Percentiles rank a stretch among this genome's conserved stretches.
Conservation (phyloP, 2,329 filamentous ascomycete species). For the Epichloe brachyelytri region DNA sequence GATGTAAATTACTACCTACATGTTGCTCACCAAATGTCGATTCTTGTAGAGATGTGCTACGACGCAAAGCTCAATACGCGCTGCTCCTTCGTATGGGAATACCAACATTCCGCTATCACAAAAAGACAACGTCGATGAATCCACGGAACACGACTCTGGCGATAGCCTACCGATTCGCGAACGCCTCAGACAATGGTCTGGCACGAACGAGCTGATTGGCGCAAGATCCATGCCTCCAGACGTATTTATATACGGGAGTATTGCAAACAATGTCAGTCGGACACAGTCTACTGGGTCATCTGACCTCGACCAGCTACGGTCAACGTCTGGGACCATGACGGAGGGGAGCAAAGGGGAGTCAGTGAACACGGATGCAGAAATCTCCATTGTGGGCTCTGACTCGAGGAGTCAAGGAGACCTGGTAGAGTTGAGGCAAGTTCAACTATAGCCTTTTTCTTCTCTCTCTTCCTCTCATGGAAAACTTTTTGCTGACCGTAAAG, state of each 20-base stretch:
- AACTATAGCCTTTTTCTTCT: not conserved
- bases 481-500: conserved; percentile 5
- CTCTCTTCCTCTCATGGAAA: not conserved
- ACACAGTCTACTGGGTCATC: conserved; percentile 21
- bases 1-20: not conserved
- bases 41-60: conserved; percentile 8
- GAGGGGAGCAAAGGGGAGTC: conserved; percentile 14
- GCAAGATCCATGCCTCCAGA: conserved; percentile 13
- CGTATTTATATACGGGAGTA: conserved; percentile 12
- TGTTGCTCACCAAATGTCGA: not conserved
- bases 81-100: not conserved
- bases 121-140: not conserved
- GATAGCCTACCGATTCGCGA: conserved; percentile 23
- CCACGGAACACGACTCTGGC: not conserved
- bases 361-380: conserved; percentile 16
- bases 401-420: conserved; percentile 32
- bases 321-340: conserved; percentile 12
- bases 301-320: conserved; percentile 18
- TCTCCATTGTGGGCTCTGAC: conserved; percentile 14
- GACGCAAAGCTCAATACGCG: conserved; percentile 1
- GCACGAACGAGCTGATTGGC: conserved; percentile 18
- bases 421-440: conserved; percentile 31
- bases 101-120: not conserved
- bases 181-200: conserved; percentile 28
- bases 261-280: conserved; percentile 20